These are phyloP conservation scores for Hyaloperonospora arabidopsidis DNA, from an alignment of 352 stramenopile genomes.

Conservation along the genomic window DNA sequence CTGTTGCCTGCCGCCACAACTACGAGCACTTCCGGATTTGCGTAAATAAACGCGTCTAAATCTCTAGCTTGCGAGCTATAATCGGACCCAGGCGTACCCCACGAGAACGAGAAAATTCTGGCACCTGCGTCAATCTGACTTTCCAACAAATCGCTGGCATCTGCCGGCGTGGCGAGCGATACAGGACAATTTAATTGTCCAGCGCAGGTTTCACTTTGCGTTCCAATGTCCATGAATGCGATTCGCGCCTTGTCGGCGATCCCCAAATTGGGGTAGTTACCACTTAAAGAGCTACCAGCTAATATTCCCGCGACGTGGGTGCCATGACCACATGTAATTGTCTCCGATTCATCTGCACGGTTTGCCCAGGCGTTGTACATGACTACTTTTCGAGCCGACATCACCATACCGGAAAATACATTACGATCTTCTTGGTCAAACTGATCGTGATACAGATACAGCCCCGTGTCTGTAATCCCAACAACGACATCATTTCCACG, in stretches of 20 bases:
- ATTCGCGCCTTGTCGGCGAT: slow-evolving; percentile 74
- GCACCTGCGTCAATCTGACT: slow-evolving; percentile 64
- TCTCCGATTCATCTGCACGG: slow-evolving; percentile 50
- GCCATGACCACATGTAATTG: slow-evolving; percentile 74
- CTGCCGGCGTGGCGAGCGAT: slow-evolving; percentile 47
- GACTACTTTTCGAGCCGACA: slow-evolving; percentile 59
- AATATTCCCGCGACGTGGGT: slow-evolving; percentile 84
- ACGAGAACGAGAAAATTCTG: slow-evolving; percentile 81
- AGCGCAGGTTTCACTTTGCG: slow-evolving; percentile 39
- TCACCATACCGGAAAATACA: slow-evolving; percentile 38
- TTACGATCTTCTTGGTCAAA: slow-evolving; percentile 58
- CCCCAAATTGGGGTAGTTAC: slow-evolving; percentile 44
- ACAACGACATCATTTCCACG: slow-evolving; percentile 62
- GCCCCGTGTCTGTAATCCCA: slow-evolving; percentile 71
- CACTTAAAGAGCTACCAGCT: slow-evolving; percentile 65
- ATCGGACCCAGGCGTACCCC: slow-evolving; percentile 66
- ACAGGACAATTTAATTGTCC: slow-evolving; percentile 47
- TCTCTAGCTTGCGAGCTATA: slow-evolving; percentile 72
- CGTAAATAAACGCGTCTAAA: slow-evolving; percentile 74
- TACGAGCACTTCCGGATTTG: slow-evolving; percentile 79
- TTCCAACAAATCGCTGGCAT: slow-evolving; percentile 52
- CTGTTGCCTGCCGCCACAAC: slow-evolving; percentile 87
- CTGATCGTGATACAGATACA: slow-evolving; percentile 80
- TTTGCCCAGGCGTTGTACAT: slow-evolving; percentile 76
- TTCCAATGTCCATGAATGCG: slow-evolving; percentile 88